Evolutionary conservation across 1,139 yeast species (phyloP).

Genomic region (Scheffersomyces segobiensis): DNA sequence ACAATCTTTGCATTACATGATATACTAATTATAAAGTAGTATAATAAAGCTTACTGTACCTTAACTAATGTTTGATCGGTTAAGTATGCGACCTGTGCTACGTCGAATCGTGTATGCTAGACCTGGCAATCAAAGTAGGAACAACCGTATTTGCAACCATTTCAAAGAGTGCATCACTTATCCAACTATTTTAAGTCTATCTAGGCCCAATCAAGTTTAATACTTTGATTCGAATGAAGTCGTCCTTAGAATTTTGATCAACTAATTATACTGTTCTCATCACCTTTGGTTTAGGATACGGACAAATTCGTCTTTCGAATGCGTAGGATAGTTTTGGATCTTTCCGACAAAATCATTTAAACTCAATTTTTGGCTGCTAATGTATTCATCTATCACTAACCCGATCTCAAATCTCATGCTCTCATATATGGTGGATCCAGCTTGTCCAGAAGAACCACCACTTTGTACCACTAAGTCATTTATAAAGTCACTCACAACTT

Average conservation of each 20-base stretch:
- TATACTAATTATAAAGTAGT: neutral
- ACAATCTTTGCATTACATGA: neutral
- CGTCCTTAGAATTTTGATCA: neutral
- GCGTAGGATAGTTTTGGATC: constrained; percentile 10
- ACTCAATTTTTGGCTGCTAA: constrained; percentile 9
- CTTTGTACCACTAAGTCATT: constrained; percentile 6
- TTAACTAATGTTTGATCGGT: neutral
- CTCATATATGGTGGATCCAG: constrained; percentile 3
- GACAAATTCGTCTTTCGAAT: constrained; percentile 1
- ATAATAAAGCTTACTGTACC: neutral
- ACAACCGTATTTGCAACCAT: neutral
- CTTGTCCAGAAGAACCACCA: neutral
- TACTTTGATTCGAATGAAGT: neutral
- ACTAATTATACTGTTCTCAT: neutral
- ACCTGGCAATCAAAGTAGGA: neutral
- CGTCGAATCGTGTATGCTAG: neutral
- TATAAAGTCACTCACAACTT: constrained; percentile 11
- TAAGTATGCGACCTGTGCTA: neutral
- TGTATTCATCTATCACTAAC: constrained; percentile 12
- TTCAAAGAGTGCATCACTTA: neutral
- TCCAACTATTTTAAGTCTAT: neutral
- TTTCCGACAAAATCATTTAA: constrained; percentile 9
- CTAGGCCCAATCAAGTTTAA: neutral
- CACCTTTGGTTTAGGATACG: neutral
- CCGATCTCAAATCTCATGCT: constrained; percentile 10